A percentile compares a stretch with the other conserved stretches of the same genome.
phyloP scores from a whole-genome alignment of 352 stramenopile species.

The Globisporangium iwayamae region DNA sequence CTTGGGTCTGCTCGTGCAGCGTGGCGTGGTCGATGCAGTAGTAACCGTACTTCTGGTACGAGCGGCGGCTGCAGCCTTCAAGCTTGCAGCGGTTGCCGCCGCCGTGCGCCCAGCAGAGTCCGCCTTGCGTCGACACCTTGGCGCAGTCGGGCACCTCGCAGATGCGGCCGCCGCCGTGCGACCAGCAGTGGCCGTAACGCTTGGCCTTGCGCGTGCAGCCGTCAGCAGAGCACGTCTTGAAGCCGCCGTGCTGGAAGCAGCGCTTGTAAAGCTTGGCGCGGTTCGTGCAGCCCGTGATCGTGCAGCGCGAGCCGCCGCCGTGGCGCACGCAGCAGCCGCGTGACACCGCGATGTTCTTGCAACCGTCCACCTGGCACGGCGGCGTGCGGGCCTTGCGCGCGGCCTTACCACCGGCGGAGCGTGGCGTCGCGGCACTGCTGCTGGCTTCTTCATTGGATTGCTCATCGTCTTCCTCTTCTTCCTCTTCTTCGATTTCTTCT shows the following conservation, averaged over 20 bases:
- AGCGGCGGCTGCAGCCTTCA: slow-evolving; percentile 63
- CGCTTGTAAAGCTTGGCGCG: slow-evolving; percentile 69
- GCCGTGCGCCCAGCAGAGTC: slow-evolving; percentile 76
- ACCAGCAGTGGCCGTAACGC: slow-evolving; percentile 82
- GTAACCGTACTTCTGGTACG: slow-evolving; percentile 77
- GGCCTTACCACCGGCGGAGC: not conserved
- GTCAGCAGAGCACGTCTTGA: slow-evolving; percentile 59
- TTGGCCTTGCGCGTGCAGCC: slow-evolving; percentile 72
- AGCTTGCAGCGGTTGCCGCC: slow-evolving; percentile 70
- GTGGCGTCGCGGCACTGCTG: not conserved
- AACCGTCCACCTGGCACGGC: slow-evolving; percentile 61
- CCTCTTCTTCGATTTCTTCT: slow-evolving; percentile 10
- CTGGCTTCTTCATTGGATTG: not conserved
- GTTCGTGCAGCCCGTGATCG: slow-evolving; percentile 56
- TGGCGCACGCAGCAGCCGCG: slow-evolving; percentile 42
- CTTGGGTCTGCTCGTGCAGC: slow-evolving; percentile 8
- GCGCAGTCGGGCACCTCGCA: slow-evolving; percentile 51
- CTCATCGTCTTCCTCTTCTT: slow-evolving; percentile 13
- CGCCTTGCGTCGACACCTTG: slow-evolving; percentile 66
- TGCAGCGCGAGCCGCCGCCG: slow-evolving; percentile 33
- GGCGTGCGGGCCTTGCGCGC: slow-evolving; percentile 45
- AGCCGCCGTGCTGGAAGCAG: slow-evolving; percentile 77
- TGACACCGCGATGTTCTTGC: slow-evolving; percentile 57
- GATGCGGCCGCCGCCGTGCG: slow-evolving; percentile 62
- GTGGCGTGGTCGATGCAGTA: slow-evolving; percentile 54